Percentiles rank a stretch among this genome's conserved stretches.
Conservation (phyloP, 2,329 filamentous ascomycete genomes). For the Colletotrichum melonis region DNA sequence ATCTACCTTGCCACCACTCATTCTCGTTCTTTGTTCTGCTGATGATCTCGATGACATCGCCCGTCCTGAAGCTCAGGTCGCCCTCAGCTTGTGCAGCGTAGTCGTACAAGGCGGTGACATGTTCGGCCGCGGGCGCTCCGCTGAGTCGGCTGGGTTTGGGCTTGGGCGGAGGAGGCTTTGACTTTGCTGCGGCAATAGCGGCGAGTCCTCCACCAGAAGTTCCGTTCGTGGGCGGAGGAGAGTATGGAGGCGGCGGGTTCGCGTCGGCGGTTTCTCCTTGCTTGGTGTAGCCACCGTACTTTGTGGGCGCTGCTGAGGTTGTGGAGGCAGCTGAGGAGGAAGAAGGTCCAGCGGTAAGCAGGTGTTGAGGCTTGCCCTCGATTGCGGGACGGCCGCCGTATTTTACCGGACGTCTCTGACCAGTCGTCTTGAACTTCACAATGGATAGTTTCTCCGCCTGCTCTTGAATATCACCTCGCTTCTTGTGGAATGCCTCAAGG, state of each 20-base stretch:
- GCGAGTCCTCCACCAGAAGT: constrained; percentile 53
- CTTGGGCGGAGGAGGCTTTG: constrained; percentile 78
- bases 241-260: constrained; percentile 79
- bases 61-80: constrained; percentile 89
- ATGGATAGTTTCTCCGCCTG: constrained; percentile 86
- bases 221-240: constrained; percentile 51
- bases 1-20: constrained; percentile 94
- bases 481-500: constrained; percentile 89
- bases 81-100: constrained; percentile 96
- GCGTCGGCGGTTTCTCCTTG: constrained; percentile 58
- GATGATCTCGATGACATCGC: constrained; percentile 91
- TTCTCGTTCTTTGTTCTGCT: constrained; percentile 88
- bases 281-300: constrained; percentile 48
- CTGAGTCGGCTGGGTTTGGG: constrained; percentile 84
- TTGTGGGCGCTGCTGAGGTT: constrained; percentile 39
- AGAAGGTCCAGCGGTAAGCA: constrained; percentile 63
- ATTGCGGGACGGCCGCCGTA: constrained; percentile 67
- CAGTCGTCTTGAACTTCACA: constrained; percentile 90
- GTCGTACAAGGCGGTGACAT: constrained; percentile 91
- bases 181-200: constrained; percentile 63
- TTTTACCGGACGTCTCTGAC: constrained; percentile 70
- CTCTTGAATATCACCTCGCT: constrained; percentile 89
- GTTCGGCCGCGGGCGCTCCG: constrained; percentile 75
- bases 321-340: constrained; percentile 42
- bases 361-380: constrained; percentile 60